A percentile compares a stretch with the other conserved stretches of the same genome.
These are phyloP conservation scores for Przewalskia tangutica DNA, from an alignment of 257 asterid species.

Conservation along the genomic window DNA sequence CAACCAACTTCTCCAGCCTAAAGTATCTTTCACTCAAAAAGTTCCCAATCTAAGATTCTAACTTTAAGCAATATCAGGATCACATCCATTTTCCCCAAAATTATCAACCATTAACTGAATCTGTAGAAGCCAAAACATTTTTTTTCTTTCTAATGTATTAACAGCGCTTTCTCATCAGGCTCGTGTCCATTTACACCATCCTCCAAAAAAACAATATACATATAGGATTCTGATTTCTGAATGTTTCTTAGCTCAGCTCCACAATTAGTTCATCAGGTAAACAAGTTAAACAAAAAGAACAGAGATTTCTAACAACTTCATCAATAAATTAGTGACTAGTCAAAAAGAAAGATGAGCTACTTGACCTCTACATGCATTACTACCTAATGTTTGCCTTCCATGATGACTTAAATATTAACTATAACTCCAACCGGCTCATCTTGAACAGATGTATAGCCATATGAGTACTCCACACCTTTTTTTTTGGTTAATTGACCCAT, in stretches of 20 bases:
- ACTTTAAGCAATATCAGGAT: background rate
- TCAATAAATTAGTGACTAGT: background rate
- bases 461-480: too few relatives aligned
- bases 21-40: background rate
- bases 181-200: background rate
- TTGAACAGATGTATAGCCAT: background rate
- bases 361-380: background rate
- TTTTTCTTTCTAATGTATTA: background rate
- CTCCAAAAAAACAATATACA: background rate
- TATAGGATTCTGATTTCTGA: background rate
- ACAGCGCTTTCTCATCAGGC: background rate
- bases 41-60: background rate
- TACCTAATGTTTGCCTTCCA: background rate
- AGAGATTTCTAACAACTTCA: background rate
- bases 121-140: background rate
- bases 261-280: background rate
- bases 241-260: background rate
- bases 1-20: background rate
- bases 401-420: background rate
- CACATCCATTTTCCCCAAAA: background rate
- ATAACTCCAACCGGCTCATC: background rate
- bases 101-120: background rate
- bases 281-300: background rate
- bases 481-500: background rate
- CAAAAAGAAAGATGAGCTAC: background rate